These are phyloP conservation scores for grape (Vitis vinifera) DNA, from an alignment of 164 flowering plant genomes.

Conservation along the genomic window DNA sequence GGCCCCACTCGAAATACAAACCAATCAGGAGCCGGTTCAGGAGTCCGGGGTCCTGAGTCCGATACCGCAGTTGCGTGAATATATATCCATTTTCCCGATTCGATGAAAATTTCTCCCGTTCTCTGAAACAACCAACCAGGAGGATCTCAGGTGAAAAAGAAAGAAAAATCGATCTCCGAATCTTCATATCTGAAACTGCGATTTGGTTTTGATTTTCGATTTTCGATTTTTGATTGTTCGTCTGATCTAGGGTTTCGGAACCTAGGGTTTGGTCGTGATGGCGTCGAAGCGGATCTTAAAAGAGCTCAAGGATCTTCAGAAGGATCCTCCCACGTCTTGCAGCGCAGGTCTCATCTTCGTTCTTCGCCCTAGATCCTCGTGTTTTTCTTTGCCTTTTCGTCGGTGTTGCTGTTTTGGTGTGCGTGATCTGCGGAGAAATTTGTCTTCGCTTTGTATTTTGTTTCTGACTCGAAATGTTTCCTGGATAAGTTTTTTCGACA, in stretches of 20 bases:
- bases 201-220: neutral
- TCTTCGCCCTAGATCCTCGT: neutral
- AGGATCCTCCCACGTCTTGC: slow-evolving; percentile 53
- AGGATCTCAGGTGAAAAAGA: slow-evolving; percentile 9
- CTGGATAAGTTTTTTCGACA: no score
- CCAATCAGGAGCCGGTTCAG: neutral
- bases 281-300: slow-evolving; percentile 47
- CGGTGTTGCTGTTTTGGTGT: neutral
- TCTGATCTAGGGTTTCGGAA: slow-evolving; percentile 10
- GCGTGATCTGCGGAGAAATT: no score
- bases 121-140: neutral
- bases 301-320: slow-evolving; percentile 51
- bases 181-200: slow-evolving; percentile 6
- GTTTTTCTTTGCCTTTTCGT: neutral
- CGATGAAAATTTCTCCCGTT: neutral
- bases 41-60: neutral
- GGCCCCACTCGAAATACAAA: neutral
- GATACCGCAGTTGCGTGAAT: no score
- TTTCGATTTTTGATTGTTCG: neutral
- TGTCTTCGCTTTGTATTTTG: no score
- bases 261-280: slow-evolving; percentile 16
- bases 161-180: no score
- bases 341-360: slow-evolving; percentile 33
- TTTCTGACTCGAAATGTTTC: no score
- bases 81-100: neutral